phyloP scores from a whole-genome alignment of 768 basidiomycete species.

The Panellus pusillus region DNA sequence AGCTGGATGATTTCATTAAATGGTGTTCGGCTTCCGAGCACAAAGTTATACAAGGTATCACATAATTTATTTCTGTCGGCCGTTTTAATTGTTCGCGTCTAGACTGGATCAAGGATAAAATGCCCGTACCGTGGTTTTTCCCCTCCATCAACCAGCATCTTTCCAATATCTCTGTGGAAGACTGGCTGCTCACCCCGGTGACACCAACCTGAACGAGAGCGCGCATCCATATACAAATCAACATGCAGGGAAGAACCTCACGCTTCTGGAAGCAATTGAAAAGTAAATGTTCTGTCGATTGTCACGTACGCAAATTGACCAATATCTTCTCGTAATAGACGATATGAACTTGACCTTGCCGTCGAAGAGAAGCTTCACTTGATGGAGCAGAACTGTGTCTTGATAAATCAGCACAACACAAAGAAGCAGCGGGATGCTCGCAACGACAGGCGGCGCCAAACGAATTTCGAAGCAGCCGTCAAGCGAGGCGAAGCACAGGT shows the following conservation, averaged over 20 bases:
- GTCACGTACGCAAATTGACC: background rate
- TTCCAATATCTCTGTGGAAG: conserved; percentile 14
- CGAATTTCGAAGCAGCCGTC: background rate
- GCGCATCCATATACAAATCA: conserved; percentile 21
- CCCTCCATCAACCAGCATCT: conserved; percentile 19
- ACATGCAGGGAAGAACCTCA: conserved; percentile 18
- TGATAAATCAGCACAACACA: conserved; percentile 9
- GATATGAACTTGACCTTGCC: conserved; percentile 1
- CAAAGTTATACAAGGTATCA: conserved; percentile 19
- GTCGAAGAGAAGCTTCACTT: background rate
- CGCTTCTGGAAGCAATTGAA: conserved; percentile 19
- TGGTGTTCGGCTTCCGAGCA: conserved; percentile 12
- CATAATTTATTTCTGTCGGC: background rate
- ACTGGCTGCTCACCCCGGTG: conserved; percentile 20
- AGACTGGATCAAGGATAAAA: conserved; percentile 23
- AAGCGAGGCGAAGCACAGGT: background rate
- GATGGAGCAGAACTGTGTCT: background rate
- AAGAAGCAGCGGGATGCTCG: background rate
- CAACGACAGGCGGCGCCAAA: background rate
- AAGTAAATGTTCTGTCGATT: conserved; percentile 1
- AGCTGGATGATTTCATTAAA: conserved; percentile 15
- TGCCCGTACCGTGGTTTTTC: conserved; percentile 18
- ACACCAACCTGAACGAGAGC: conserved; percentile 25
- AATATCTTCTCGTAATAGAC: background rate
- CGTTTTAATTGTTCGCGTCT: background rate